Base-by-base conservation (phyloP, 768 basidiomycete species). In the Rhizopogon roseolus region DNA sequence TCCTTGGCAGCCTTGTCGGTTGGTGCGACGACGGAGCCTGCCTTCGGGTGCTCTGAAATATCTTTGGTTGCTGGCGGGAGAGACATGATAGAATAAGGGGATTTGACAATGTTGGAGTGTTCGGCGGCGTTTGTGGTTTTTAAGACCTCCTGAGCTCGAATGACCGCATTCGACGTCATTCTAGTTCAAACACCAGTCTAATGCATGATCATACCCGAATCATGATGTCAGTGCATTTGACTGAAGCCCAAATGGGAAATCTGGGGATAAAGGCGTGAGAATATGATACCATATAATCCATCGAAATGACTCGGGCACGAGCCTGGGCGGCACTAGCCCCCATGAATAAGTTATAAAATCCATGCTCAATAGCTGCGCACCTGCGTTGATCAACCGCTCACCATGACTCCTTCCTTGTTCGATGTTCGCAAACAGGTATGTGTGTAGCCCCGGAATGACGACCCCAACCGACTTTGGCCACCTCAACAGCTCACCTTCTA, bases 401-500 rank as follows among this genome's bases (percentile, higher is more conserved):
- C 51, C 54, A 77, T 76, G 75, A 55, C 68, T 17, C 37, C 38
- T 39, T 66, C 66, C 62, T 36, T 88, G 55, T 78, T 91, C 66
- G 79, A 90, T 65, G 78, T 90, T 52, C 76, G 86, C 59, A 80
- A 84, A 39, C 89, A 91, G 75, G 89, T 85, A 57, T 6, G 69
- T 64, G 6, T 32, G 29, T 32, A 32, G 29, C 22, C 6, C 6
- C 16, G n/a, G 3, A 6, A 7, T 22, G 5, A 0, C 10, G 5
- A 48, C 22, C 46, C 17, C 22, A 14, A 25, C 16, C 34, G 1
- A 25, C 46, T 34, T 6, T 13, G 55, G 19, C 32, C 44, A 16
- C 50, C 16, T 41, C 52, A 49, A 25, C 56, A 97, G 93, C 79
- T 98, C 64, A 77, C 86, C 25, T 96, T 96, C 76, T 98, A 98